Evolutionary conservation across 768 basidiomycete species (phyloP).

Genomic region (Amanita jacksonii): DNA sequence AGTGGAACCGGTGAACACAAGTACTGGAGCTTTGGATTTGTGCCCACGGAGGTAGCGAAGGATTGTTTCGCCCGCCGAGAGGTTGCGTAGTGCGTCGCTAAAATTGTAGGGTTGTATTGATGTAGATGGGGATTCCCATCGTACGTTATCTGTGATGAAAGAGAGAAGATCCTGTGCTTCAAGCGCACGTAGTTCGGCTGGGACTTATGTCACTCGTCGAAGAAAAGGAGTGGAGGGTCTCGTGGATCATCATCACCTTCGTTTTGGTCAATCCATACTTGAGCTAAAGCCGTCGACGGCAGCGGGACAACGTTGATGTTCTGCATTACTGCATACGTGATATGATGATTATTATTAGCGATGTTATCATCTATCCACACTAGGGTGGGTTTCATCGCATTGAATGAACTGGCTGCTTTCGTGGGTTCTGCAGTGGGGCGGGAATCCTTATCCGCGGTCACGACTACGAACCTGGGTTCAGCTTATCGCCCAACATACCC

Average conservation of each 20-base stretch:
- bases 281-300: slow-evolving; percentile 19
- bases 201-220: background rate
- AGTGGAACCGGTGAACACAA: slow-evolving; percentile 15
- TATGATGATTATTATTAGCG: slow-evolving; percentile 11
- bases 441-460: too few species aligned
- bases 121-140: slow-evolving; percentile 18
- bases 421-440: too few species aligned
- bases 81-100: too few species aligned
- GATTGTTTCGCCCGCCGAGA: slow-evolving; percentile 18
- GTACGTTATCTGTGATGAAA: slow-evolving; percentile 23
- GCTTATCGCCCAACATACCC: slow-evolving; percentile 16
- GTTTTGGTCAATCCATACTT: slow-evolving; percentile 20
- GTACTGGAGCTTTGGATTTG: slow-evolving; percentile 14
- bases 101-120: too few species aligned
- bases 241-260: slow-evolving; percentile 12
- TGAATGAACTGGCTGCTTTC: too few species aligned
- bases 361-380: slow-evolving; percentile 23
- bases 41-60: slow-evolving; percentile 18
- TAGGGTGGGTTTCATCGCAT: too few species aligned
- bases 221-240: background rate
- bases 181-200: slow-evolving; percentile 17
- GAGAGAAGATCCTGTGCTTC: slow-evolving; percentile 15
- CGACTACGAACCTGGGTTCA: slow-evolving; percentile 15
- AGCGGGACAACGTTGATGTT: slow-evolving; percentile 18
- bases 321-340: slow-evolving; percentile 10